Evolutionary conservation across 768 basidiomycete species (phyloP).

Genomic region (Tulasnella calospora): DNA sequence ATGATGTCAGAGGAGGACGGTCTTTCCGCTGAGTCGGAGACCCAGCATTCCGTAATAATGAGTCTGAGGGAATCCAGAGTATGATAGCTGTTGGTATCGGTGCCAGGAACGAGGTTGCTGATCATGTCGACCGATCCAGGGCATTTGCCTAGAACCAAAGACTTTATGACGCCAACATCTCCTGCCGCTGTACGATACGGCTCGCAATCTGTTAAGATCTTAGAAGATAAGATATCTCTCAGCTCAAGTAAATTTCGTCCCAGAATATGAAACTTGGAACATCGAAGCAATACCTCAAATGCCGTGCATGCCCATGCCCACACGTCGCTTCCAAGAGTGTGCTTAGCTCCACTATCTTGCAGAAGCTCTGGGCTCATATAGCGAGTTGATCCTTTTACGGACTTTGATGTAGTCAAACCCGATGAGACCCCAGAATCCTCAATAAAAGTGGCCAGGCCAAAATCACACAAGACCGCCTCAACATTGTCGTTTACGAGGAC

Average conservation of each 20-base stretch:
- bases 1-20: neutral
- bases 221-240: neutral
- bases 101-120: neutral
- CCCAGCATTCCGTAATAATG: neutral
- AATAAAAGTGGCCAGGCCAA: neutral
- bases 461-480: neutral
- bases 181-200: neutral
- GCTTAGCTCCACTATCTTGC: neutral
- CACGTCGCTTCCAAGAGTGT: neutral
- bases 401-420: neutral
- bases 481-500: neutral
- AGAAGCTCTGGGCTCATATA: neutral
- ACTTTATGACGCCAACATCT: neutral
- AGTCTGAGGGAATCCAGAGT: neutral
- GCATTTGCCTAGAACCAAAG: neutral
- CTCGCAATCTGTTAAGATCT: neutral
- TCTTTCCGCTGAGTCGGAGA: neutral
- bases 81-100: neutral
- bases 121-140: neutral
- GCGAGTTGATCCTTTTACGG: neutral
- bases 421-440: neutral
- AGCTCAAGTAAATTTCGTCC: neutral
- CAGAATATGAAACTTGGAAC: too few relatives aligned
- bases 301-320: neutral
- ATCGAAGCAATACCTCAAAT: neutral